Evolutionary conservation across 192 early-diverging fungal species (phyloP).

Genomic region (Coemansia sp.): DNA sequence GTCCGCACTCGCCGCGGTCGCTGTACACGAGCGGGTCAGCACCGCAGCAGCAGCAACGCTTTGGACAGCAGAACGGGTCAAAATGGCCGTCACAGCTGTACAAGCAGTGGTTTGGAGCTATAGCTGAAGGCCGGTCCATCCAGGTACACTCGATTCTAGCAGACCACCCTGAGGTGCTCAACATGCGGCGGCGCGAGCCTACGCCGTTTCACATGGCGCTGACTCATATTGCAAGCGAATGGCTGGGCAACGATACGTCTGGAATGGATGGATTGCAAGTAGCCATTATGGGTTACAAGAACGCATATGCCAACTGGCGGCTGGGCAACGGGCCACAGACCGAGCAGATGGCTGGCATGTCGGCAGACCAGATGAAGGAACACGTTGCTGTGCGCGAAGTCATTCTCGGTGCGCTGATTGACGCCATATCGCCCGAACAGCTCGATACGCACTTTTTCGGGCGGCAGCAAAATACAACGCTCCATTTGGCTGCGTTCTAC

Average conservation of each 20-base stretch:
- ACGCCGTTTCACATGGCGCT: constrained; percentile 56
- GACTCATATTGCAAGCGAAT: constrained; percentile 48
- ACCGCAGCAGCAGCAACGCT: constrained; percentile 6
- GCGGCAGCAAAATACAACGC: constrained; percentile 51
- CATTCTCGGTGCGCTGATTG: constrained; percentile 54
- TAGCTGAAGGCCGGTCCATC: constrained; percentile 54
- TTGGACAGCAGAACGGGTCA: constrained; percentile 8
- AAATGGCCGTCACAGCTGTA: constrained; percentile 39
- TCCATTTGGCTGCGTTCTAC: constrained; percentile 57
- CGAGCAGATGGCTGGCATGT: constrained; percentile 48
- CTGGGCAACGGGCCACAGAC: constrained; percentile 46
- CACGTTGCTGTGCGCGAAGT: constrained; percentile 52
- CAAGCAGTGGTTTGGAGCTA: constrained; percentile 57
- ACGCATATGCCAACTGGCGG: constrained; percentile 55
- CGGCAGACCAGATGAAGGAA: constrained; percentile 51
- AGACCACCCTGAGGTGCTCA: constrained; percentile 47
- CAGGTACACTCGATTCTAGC: constrained; percentile 53
- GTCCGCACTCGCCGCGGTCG: constrained; percentile 34
- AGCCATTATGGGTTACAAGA: constrained; percentile 56
- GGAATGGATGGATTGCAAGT: constrained; percentile 59
- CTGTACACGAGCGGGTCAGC: constrained; percentile 15
- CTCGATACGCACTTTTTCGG: constrained; percentile 56
- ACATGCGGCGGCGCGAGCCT: constrained; percentile 52
- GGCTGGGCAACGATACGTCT: constrained; percentile 55
- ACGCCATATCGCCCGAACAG: constrained; percentile 50